Evolutionary conservation across 2,329 filamentous ascomycete species (phyloP), one percentile per base, ranked within the genome.

Genomic region (Pseudogymnoascus sp.): DNA sequence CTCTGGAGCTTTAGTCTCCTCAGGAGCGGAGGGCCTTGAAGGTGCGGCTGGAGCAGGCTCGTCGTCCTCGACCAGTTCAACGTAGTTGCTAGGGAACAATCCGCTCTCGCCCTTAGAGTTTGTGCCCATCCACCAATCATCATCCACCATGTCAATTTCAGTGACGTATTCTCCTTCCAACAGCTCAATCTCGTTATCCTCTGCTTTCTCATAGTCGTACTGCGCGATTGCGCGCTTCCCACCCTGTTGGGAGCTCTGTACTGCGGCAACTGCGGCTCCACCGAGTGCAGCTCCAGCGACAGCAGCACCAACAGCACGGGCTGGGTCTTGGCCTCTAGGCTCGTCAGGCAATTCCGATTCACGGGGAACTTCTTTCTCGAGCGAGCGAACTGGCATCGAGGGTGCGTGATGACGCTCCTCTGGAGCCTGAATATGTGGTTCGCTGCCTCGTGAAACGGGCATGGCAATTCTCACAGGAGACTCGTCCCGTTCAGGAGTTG

Each of bases 61-160:
- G 21, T 82, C 80, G 21, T 82, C 86, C 35, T 88, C 86, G 34
- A 94, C 79, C 19, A 96, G 73, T 72, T 96, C 91, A 59, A 99
- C 92, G 66, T 99, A 99, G 78, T 96, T 97, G 76, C 90, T 94
- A 4, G 94, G 94, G 79, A 99, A 97, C 34, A 99, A 79, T 55
- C 94, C 94, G 61, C 80, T 86, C 73, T 96, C 90, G 67, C 94
- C 94, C 63, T 79, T 80, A 19, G 81, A 76, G 76, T 97, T 99
- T 65, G 88, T 89, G 41, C 95, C 94, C 82, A 96, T 88, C 94
- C 94, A 99, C 94, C 94, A 99, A 71, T 99, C 92, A 58, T 95
- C 88, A 67, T 97, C 94, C 2, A 99, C 90, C 89, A 95, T 95
- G 64, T 97, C 90, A 68, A 99, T 96, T 71, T 96, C 87, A 21